phyloP scores from a whole-genome alignment of 345 rosid species.

The Balakata baccata region DNA sequence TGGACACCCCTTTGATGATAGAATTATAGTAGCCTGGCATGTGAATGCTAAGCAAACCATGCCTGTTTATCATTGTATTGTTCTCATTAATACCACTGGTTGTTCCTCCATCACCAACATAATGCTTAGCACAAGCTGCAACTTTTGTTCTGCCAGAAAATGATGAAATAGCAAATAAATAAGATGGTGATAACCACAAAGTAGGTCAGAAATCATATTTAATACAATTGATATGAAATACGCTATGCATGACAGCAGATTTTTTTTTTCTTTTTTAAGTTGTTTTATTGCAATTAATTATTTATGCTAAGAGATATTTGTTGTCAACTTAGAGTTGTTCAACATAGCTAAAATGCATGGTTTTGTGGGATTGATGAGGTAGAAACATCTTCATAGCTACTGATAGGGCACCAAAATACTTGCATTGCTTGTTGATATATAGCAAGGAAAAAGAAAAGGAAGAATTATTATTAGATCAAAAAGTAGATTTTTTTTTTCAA shows the following conservation, averaged over 20 bases:
- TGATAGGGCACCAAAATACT: no score
- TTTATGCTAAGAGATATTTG: no score
- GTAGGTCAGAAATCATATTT: background rate
- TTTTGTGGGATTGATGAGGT: background rate
- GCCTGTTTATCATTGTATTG: slow-evolving; percentile 53
- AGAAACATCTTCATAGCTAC: background rate
- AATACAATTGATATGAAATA: no score
- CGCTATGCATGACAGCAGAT: no score
- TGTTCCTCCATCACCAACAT: slow-evolving; percentile 95
- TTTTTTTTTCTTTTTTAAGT: no score
- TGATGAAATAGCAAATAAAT: background rate
- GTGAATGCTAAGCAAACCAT: slow-evolving; percentile 59
- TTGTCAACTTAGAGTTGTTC: background rate
- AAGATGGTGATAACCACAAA: background rate
- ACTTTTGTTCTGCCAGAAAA: slow-evolving; percentile 51
- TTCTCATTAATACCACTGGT: slow-evolving; percentile 62
- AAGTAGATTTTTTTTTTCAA: no score
- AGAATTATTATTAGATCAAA: no score
- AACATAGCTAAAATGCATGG: background rate
- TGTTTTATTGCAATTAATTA: no score
- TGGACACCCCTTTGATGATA: slow-evolving; percentile 76
- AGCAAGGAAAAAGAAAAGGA: no score
- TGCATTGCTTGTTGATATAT: no score
- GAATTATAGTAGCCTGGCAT: slow-evolving; percentile 73
- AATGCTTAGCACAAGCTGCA: slow-evolving; percentile 94